These are phyloP conservation scores for Orbilia oligospora DNA, from an alignment of 2,329 filamentous ascomycete genomes.

Conservation along the genomic window DNA sequence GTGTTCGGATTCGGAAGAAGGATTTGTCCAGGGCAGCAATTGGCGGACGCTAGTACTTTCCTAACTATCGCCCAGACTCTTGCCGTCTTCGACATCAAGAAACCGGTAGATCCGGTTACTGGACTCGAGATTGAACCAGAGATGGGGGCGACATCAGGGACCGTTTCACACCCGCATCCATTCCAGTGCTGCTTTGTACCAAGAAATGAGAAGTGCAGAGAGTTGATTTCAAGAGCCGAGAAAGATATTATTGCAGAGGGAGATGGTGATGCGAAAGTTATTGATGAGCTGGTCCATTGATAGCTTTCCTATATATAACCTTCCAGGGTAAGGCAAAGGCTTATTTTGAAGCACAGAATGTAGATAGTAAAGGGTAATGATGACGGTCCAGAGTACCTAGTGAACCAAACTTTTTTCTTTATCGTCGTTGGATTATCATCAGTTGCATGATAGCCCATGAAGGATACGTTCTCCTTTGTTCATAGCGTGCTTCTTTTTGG, in stretches of 20 bases:
- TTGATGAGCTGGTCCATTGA: constrained; percentile 19
- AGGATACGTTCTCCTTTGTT: no score
- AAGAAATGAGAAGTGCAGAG: constrained; percentile 25
- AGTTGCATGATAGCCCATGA: no score
- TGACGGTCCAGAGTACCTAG: no score
- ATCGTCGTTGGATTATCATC: no score
- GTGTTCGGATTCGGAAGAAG: constrained; percentile 72
- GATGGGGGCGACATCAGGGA: constrained; percentile 35
- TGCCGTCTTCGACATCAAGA: constrained; percentile 72
- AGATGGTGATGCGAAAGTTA: constrained; percentile 31
- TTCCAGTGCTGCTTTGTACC: constrained; percentile 44
- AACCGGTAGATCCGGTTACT: constrained; percentile 39
- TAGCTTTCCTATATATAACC: no score
- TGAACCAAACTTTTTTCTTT: no score
- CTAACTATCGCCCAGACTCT: constrained; percentile 73
- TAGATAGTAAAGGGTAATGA: no score
- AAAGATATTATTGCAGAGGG: constrained; percentile 22
- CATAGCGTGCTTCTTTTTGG: no score
- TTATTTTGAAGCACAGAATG: no score
- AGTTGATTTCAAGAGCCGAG: constrained; percentile 33
- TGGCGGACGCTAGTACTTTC: constrained; percentile 76
- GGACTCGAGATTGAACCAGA: constrained; percentile 39
- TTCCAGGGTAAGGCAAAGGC: no score
- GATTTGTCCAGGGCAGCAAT: constrained; percentile 72
- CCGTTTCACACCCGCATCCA: constrained; percentile 36